phyloP scores from a whole-genome alignment of 2,329 filamentous ascomycete genomes.

The Metarhizium brunneum region DNA sequence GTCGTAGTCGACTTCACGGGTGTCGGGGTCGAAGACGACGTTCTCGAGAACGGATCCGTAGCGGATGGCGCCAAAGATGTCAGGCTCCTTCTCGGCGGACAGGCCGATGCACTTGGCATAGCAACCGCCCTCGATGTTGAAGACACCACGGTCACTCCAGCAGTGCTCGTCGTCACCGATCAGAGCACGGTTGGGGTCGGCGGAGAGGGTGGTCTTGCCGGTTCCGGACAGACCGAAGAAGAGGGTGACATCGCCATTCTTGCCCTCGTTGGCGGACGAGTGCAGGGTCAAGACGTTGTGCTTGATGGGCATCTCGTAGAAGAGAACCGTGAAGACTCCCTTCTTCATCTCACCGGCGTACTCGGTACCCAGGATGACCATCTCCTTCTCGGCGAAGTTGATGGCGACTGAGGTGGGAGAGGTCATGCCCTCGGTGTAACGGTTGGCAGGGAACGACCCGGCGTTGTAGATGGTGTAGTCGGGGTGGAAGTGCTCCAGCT shows the following conservation, averaged over 20 bases:
- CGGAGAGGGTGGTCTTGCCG: constrained; percentile 96
- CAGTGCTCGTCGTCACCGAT: constrained; percentile 99
- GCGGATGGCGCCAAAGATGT: constrained; percentile 92
- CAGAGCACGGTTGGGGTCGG: constrained; percentile 88
- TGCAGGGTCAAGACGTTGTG: constrained; percentile 98
- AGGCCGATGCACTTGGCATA: constrained; percentile 98
- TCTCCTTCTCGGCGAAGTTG: constrained; percentile 99
- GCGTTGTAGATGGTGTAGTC: constrained; percentile 99
- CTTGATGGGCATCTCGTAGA: constrained; percentile 99
- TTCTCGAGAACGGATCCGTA: constrained; percentile 98
- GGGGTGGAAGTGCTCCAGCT: constrained; percentile 95
- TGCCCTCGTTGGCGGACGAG: constrained; percentile 96
- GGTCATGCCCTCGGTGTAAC: constrained; percentile 97
- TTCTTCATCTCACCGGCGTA: constrained; percentile 85
- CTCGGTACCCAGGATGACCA: constrained; percentile 98
- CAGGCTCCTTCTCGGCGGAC: constrained; percentile 96
- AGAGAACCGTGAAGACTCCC: constrained; percentile 96
- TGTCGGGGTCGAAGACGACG: constrained; percentile 89
- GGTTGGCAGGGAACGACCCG: constrained; percentile 95
- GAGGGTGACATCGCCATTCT: constrained; percentile 89
- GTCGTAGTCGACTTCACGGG: constrained; percentile 89
- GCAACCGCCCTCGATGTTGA: constrained; percentile 99
- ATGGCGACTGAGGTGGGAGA: constrained; percentile 95
- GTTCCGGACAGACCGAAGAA: constrained; percentile 99
- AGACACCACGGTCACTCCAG: constrained; percentile 93